Conservation (phyloP, 345 rosid species). For the Combretum micranthum region DNA sequence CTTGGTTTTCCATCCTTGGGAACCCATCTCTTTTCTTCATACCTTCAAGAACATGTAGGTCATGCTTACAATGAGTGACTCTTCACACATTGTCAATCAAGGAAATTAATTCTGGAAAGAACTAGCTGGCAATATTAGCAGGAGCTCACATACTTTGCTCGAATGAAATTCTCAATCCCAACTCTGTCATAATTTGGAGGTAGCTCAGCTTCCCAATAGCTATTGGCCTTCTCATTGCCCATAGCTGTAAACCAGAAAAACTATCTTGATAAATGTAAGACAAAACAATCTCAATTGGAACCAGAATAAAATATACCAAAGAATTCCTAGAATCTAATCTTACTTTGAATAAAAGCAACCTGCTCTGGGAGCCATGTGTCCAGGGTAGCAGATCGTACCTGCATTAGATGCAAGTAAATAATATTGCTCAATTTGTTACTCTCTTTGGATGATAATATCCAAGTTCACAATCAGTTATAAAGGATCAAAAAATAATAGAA, state of each 20-base stretch:
- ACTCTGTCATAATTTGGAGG: slow-evolving; percentile 90
- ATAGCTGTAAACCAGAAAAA: slow-evolving; percentile 50
- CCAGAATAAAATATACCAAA: slow-evolving; percentile 3
- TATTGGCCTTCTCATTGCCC: slow-evolving; percentile 94
- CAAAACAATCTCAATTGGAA: slow-evolving; percentile 3
- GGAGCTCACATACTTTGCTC: slow-evolving; percentile 63
- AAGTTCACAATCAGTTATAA: no score
- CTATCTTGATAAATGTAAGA: slow-evolving; percentile 4
- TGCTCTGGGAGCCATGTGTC: slow-evolving; percentile 99
- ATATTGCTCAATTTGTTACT: no score
- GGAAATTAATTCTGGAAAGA: background rate
- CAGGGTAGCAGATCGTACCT: slow-evolving; percentile 90
- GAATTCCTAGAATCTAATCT: slow-evolving; percentile 19
- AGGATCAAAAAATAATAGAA: no score
- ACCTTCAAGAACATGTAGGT: slow-evolving; percentile 34
- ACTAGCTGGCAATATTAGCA: slow-evolving; percentile 3
- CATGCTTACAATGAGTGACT: slow-evolving; percentile 2
- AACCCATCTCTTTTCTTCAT: slow-evolving; percentile 90
- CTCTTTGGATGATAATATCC: no score
- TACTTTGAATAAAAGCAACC: slow-evolving; percentile 84
- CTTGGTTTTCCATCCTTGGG: slow-evolving; percentile 55
- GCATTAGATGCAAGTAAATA: slow-evolving; percentile 10
- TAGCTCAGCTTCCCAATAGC: slow-evolving; percentile 96
- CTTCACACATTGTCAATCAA: background rate
- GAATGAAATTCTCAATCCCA: slow-evolving; percentile 91